phyloP scores from a whole-genome alignment of 1,139 yeast species.

The Pneumocystis oryctolagi region DNA sequence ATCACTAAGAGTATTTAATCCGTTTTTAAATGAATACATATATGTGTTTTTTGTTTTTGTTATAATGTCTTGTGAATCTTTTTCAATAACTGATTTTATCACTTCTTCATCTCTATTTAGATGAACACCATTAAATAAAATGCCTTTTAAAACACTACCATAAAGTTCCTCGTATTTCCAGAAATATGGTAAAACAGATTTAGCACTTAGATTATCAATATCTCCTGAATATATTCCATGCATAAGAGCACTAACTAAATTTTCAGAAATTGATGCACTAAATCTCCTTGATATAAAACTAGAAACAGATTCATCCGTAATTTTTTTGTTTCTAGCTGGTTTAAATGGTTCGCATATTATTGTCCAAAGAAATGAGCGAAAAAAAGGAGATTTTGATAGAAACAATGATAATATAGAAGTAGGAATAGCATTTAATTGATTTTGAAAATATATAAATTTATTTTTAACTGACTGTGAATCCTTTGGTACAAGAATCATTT shows the following conservation, averaged over 20 bases:
- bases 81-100: not conserved
- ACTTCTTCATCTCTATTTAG: not conserved
- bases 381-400: slow-evolving; percentile 23
- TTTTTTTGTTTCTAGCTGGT: slow-evolving; percentile 18
- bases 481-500: slow-evolving; percentile 38
- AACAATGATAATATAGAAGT: slow-evolving; percentile 17
- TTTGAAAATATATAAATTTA: slow-evolving; percentile 38
- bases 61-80: not conserved
- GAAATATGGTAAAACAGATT: slow-evolving; percentile 12
- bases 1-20: slow-evolving; percentile 12
- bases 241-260: slow-evolving; percentile 62
- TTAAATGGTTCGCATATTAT: slow-evolving; percentile 27
- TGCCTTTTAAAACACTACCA: slow-evolving; percentile 14
- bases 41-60: slow-evolving; percentile 10
- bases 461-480: slow-evolving; percentile 39
- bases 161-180: slow-evolving; percentile 13
- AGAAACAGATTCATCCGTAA: slow-evolving; percentile 56
- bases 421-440: slow-evolving; percentile 24
- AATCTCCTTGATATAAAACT: slow-evolving; percentile 55
- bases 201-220: slow-evolving; percentile 43
- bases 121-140: slow-evolving; percentile 1
- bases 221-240: slow-evolving; percentile 93
- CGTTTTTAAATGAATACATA: slow-evolving; percentile 14
- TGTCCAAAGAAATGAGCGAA: slow-evolving; percentile 29
- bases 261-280: slow-evolving; percentile 44